Base-by-base conservation (phyloP, 2,329 filamentous ascomycete genomes). In the Stylonectria norvegica region DNA sequence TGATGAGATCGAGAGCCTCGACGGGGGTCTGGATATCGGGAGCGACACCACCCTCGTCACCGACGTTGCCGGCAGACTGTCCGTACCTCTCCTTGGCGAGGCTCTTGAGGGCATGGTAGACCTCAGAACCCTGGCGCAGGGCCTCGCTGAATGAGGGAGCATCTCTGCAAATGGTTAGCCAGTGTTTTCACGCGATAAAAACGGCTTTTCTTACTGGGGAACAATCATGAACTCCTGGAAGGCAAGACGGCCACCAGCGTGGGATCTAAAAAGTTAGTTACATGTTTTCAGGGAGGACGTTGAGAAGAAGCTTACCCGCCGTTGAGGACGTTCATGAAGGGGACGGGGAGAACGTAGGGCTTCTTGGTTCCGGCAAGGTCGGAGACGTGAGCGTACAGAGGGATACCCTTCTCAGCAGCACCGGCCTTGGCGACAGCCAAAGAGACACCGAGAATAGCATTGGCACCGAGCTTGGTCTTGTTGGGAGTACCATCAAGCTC, bases 11-110 rank as follows among this genome's bases (percentile, higher is more conserved):
- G 49, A 98, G 87, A 56, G 94, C 93, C 79, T 98, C 93, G 67
- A 94, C 87, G 51, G 93, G 79, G 57, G 88, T 94, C 78, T 96
- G 89, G 66, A 98, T 97, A 82, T 97, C 90, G 59, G 93, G 93
- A 59, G 93, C 93, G 65, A 98, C 93, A 85, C 93, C 93, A 79
- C 93, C 93, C 83, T 98, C 93, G 67, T 98, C 93, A 73, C 93
- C 93, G 56, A 98, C 93, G 70, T 98, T 98, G 69, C 91, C 93
- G 55, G 93, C 93, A 52, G 93, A 96, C 74, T 95, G 91, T 66
- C 93, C 93, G 70, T 98, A 98, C 81, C 88, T 93, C 87, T 96
- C 93, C 87, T 97, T 97, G 69, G 93, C 90, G 49, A 97, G 82
- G 61, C 78, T 63, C 86, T 98, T 98, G 62, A 98, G 86, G 73